phyloP scores from a whole-genome alignment of 1,284 basidiomycete genomes.

The Melampsora americana region DNA sequence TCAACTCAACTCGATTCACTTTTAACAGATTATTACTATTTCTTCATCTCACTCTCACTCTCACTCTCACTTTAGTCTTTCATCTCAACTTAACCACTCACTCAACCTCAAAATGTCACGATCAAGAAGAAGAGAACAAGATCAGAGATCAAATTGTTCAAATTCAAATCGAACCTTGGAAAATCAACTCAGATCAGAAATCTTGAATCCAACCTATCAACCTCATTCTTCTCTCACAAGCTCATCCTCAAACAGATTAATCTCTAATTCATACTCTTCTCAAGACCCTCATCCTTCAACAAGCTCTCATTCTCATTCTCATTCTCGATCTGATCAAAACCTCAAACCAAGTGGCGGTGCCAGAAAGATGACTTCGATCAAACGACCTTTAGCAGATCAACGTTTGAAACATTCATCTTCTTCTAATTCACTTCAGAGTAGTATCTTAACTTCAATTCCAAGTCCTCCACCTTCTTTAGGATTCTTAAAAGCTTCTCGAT shows the following conservation, averaged over 20 bases:
- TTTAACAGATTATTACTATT: too few relatives aligned
- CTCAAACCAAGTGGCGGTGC: background rate
- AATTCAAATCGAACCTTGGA: too few relatives aligned
- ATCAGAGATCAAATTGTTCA: too few relatives aligned
- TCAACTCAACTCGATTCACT: too few relatives aligned
- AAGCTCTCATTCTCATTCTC: background rate
- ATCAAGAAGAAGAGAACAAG: too few relatives aligned
- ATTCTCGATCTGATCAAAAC: background rate
- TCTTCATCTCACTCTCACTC: too few relatives aligned
- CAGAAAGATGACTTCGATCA: background rate
- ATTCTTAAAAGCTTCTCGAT: background rate
- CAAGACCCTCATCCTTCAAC: background rate
- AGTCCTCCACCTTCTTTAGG: background rate
- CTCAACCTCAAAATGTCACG: too few relatives aligned
- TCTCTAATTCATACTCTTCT: background rate
- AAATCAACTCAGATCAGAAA: too few relatives aligned
- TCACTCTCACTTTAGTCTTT: too few relatives aligned
- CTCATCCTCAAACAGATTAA: background rate
- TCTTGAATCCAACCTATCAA: too few relatives aligned
- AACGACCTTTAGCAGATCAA: background rate
- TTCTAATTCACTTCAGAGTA: background rate
- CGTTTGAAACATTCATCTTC: background rate
- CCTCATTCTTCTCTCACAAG: background rate
- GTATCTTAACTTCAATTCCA: background rate
- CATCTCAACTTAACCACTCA: too few relatives aligned